These are phyloP conservation scores for Vitellaria paradoxa DNA, from an alignment of 179 eudicot species.

Conservation along the genomic window DNA sequence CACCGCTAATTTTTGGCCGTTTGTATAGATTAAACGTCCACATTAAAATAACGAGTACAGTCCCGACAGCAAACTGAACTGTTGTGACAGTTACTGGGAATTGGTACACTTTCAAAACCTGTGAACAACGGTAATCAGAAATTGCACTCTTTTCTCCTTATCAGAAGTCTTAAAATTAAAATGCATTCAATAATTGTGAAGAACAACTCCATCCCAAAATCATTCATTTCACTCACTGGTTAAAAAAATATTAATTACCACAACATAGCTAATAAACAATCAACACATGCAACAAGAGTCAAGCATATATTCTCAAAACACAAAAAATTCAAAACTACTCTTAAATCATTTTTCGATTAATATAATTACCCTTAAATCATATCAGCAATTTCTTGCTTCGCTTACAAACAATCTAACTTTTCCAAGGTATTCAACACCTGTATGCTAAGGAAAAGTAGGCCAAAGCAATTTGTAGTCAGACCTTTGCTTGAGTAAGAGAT, in stretches of 20 bases:
- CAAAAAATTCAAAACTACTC: background rate
- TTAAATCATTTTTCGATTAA: background rate
- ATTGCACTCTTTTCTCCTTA: background rate
- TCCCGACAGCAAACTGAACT: constrained; percentile 82
- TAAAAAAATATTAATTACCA: background rate
- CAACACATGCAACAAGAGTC: background rate
- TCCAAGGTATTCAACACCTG: background rate
- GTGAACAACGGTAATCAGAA: constrained; percentile 21
- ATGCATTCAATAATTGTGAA: background rate
- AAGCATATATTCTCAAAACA: background rate
- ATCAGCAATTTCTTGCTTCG: background rate
- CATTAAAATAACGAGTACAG: constrained; percentile 67
- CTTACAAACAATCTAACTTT: background rate
- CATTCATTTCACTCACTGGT: background rate
- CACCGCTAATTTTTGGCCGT: constrained; percentile 73
- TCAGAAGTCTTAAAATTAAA: background rate
- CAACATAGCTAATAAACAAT: background rate
- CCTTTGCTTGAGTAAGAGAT: background rate
- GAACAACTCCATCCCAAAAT: background rate
- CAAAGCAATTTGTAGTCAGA: background rate
- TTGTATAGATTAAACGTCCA: constrained; percentile 81
- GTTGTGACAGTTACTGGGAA: constrained; percentile 71
- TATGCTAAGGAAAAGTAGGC: background rate
- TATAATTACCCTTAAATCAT: background rate
- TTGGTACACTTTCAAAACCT: constrained; percentile 84